Percentiles rank a stretch among this genome's conserved stretches.
These are phyloP conservation scores for Zychaea mexicana DNA, from an alignment of 371 early-diverging fungal species.

Conservation along the genomic window DNA sequence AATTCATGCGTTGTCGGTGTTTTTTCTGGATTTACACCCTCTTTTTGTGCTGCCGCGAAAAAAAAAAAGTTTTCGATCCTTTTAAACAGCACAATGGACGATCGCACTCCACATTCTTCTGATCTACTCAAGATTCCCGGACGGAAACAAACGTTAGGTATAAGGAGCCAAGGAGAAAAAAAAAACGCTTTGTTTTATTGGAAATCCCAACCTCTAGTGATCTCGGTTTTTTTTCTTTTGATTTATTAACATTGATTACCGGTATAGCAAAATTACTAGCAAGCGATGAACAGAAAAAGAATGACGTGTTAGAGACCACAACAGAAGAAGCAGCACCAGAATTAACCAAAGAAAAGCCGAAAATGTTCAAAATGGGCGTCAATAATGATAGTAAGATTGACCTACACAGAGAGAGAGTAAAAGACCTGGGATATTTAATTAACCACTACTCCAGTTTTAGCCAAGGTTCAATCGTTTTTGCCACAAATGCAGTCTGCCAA, in stretches of 20 bases:
- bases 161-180: not conserved
- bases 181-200: not conserved
- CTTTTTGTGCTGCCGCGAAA: no score
- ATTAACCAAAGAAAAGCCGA: conserved; percentile 22
- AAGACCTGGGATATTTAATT: no score
- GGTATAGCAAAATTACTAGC: conserved; percentile 16
- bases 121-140: conserved; percentile 32
- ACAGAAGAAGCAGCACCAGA: conserved; percentile 4
- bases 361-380: conserved; percentile 24
- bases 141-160: conserved; percentile 29
- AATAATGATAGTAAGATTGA: conserved; percentile 33
- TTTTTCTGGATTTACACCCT: not conserved
- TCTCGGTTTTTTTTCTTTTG: not conserved
- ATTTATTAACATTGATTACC: not conserved
- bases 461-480: conserved; percentile 58
- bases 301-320: not conserved
- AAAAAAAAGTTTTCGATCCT: not conserved
- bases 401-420: not conserved
- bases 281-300: not conserved
- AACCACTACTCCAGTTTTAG: conserved; percentile 32
- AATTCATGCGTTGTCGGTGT: no score
- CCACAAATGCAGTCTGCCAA: conserved; percentile 63
- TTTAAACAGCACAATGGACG: conserved; percentile 1
- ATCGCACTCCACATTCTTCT: conserved; percentile 14
- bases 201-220: not conserved